Evolutionary conservation across 176 grass and related monocot genomes (phyloP).

Genomic region (Microstegium vimineum): DNA sequence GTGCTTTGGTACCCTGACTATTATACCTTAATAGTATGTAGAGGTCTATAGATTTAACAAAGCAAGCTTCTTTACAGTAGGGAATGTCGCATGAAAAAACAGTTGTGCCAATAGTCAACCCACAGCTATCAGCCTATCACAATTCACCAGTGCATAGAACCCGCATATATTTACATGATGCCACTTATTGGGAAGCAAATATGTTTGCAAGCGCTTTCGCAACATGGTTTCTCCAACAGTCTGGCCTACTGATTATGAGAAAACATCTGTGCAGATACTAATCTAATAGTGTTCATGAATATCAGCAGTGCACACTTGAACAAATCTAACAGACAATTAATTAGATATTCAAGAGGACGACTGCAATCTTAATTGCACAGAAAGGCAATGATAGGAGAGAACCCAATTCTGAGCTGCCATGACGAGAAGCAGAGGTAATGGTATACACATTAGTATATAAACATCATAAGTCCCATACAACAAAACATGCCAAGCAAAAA

Average conservation of each 20-base stretch:
- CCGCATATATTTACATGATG: not conserved
- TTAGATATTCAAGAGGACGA: not conserved
- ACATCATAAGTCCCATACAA: not conserved
- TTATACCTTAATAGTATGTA: not conserved
- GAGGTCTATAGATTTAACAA: slow-evolving; percentile 2
- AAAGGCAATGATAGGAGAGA: not conserved
- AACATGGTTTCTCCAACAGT: slow-evolving; percentile 3
- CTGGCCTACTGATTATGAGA: not conserved
- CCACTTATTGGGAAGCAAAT: not conserved
- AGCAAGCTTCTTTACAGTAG: not conserved
- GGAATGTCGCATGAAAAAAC: not conserved
- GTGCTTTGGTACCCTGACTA: not conserved
- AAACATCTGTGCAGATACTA: not conserved
- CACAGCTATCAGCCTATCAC: not conserved
- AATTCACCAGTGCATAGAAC: not conserved
- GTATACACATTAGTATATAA: not conserved
- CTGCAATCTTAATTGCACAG: not conserved
- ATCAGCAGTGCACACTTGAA: not conserved
- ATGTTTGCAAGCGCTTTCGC: not conserved
- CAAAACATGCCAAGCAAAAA: not conserved
- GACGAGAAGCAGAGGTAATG: not conserved
- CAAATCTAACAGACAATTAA: not conserved
- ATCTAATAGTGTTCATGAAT: not conserved
- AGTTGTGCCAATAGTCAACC: slow-evolving; percentile 8
- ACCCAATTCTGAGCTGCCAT: not conserved